Percentiles rank a stretch among this genome's conserved stretches.
phyloP scores from a whole-genome alignment of 129 eudicot species.

The Tanacetum coccineum region DNA sequence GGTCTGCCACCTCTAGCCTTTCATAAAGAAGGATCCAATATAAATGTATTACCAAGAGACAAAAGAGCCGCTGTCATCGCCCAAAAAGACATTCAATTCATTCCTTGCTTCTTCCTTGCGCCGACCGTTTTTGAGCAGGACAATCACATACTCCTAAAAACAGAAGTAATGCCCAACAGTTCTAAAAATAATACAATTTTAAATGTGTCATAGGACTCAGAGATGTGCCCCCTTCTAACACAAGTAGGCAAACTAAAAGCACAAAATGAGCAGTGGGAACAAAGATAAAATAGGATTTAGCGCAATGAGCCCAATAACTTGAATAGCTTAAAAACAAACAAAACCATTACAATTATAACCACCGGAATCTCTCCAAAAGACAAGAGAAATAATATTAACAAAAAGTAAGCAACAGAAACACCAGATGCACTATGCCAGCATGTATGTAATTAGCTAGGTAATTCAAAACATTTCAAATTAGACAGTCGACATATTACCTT shows the following conservation, averaged over 20 bases:
- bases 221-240: neutral
- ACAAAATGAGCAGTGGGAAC: too few relatives aligned
- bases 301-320: too few relatives aligned
- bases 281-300: too few relatives aligned
- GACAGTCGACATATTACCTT: too few relatives aligned
- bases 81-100: conserved; percentile 91
- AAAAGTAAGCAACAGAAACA: neutral
- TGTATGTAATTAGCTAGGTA: too few relatives aligned
- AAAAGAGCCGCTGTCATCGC: conserved; percentile 82
- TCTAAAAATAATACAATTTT: conserved; percentile 6
- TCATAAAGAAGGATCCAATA: neutral
- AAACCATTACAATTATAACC: neutral
- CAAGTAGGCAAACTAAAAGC: too few relatives aligned
- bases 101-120: conserved; percentile 85
- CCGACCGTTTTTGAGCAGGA: conserved; percentile 85
- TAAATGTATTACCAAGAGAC: conserved; percentile 64
- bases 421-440: too few relatives aligned
- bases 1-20: neutral
- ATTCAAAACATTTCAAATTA: too few relatives aligned
- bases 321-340: neutral
- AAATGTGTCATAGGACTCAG: neutral
- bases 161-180: conserved; percentile 10
- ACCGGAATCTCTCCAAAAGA: neutral
- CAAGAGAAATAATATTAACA: neutral
- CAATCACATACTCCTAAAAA: conserved; percentile 94